Evolutionary conservation across 805 yeast genomes (phyloP).

Genomic region (Trichomonascus vanleenenianus): DNA sequence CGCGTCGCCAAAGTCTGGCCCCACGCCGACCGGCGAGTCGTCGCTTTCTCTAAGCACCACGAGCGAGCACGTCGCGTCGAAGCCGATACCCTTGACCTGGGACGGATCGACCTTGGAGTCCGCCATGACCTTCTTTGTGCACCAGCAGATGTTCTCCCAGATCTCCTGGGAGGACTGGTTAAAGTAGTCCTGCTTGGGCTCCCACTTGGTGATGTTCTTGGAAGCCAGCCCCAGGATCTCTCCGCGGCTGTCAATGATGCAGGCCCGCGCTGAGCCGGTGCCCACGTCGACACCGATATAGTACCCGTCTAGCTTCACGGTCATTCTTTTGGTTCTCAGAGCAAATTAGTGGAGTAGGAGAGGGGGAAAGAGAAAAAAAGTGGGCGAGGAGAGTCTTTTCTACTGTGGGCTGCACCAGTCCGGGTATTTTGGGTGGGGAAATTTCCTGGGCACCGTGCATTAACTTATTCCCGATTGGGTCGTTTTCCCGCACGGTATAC

Average conservation of each 20-base stretch:
- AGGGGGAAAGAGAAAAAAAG: not conserved
- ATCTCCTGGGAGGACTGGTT: slow-evolving; percentile 81
- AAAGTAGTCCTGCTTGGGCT: slow-evolving; percentile 41
- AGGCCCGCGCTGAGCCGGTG: slow-evolving; percentile 97
- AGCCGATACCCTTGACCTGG: slow-evolving; percentile 79
- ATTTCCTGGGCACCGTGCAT: no score
- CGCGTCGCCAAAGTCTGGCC: slow-evolving; percentile 72
- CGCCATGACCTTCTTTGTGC: slow-evolving; percentile 65
- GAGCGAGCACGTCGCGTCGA: slow-evolving; percentile 95
- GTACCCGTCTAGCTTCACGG: slow-evolving; percentile 14
- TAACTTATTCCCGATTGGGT: no score
- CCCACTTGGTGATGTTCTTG: slow-evolving; percentile 60
- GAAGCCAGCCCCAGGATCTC: slow-evolving; percentile 67
- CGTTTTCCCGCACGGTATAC: no score
- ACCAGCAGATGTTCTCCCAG: slow-evolving; percentile 76
- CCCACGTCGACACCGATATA: slow-evolving; percentile 91
- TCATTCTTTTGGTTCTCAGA: not conserved
- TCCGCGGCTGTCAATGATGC: slow-evolving; percentile 77
- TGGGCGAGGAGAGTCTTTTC: not conserved
- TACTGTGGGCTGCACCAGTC: no score
- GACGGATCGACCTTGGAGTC: slow-evolving; percentile 67
- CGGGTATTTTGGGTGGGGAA: no score
- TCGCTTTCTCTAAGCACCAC: slow-evolving; percentile 64
- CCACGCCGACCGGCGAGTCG: slow-evolving; percentile 76
- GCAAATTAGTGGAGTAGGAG: not conserved